Evolutionary conservation across 164 flowering plant species (phyloP).

Genomic region (Vitis cinerea): DNA sequence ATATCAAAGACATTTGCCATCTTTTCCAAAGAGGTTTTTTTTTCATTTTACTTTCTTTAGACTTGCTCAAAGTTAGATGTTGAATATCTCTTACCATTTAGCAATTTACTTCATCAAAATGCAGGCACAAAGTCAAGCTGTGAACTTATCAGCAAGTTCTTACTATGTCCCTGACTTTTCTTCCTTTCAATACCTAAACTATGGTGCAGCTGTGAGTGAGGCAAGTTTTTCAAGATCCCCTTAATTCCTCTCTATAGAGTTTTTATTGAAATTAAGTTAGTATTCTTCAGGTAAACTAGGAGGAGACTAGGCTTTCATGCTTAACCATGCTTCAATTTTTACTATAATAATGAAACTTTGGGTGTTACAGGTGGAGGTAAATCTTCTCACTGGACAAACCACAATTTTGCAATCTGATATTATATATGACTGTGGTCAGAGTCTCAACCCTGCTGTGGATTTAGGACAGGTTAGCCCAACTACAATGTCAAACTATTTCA

Average conservation of each 20-base stretch:
- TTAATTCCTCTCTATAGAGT: neutral
- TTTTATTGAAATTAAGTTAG: neutral
- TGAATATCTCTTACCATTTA: neutral
- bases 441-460: slow-evolving; percentile 95
- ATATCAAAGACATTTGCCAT: no score
- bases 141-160: slow-evolving; percentile 53
- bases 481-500: neutral
- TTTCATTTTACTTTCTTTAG: neutral
- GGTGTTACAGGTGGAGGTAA: slow-evolving; percentile 66
- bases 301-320: neutral
- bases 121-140: slow-evolving; percentile 48
- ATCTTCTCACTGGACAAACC: slow-evolving; percentile 85
- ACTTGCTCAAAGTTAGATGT: neutral
- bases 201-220: slow-evolving; percentile 81
- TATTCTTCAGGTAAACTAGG: neutral
- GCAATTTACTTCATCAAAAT: slow-evolving; percentile 5
- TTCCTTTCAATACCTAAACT: slow-evolving; percentile 48
- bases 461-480: slow-evolving; percentile 67
- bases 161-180: slow-evolving; percentile 41
- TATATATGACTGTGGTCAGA: slow-evolving; percentile 86
- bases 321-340: neutral
- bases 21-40: no score
- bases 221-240: slow-evolving; percentile 21
- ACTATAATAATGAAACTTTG: no score
- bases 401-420: slow-evolving; percentile 69